Evolutionary conservation across 169 alveolate genomes (phyloP), one percentile per base, ranked within the genome.

Genomic region (Plasmodium inui): DNA sequence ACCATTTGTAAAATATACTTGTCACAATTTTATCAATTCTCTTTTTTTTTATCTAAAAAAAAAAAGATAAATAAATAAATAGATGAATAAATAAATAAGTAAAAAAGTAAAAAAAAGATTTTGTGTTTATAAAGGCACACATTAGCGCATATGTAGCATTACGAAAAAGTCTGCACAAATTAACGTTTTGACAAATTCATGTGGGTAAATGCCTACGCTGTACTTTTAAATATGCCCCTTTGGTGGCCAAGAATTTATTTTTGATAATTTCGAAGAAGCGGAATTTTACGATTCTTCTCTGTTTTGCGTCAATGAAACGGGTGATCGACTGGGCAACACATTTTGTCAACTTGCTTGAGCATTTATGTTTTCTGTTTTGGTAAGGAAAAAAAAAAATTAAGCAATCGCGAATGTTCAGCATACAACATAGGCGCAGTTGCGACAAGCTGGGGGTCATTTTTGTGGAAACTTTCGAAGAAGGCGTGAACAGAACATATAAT

Each of bases 331-430:
- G 41, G 10, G 39, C 71, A 26, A 79, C 94, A 41, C 94, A 89
- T 50, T 80, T 89, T 53, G 84, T 46, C 53, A 89, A 17, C 73
- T 89, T 89, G 14, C 90, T 28, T 28, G 41, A 19, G 22, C 50
- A 89, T 44, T 57, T 89, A 89, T 89, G 80, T 50, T 61, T 78
- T 89, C 94, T 89, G 94, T 37, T 79, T 22, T 61, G 30, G 71
- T 26, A 34, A 79, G 34, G 41, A 32, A 78, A 37, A 78, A 57
- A 78, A 88, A 78, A 67, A 67, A 19, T 32, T 22, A 83, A 19
- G 72, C 44, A 41, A 12, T 61, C 34, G 44, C 8, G 37, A 37
- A 34, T 34, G 72, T 28, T 67, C 55, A 37, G 19, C 41, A 57
- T 3, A 28, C 32, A 73, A 73, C 37, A 82, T 28, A 57, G 72